Evolutionary conservation across 495 filamentous ascomycete species (phyloP), one percentile per base, ranked within the genome.

Genomic region (Bacidia gigantensis): DNA sequence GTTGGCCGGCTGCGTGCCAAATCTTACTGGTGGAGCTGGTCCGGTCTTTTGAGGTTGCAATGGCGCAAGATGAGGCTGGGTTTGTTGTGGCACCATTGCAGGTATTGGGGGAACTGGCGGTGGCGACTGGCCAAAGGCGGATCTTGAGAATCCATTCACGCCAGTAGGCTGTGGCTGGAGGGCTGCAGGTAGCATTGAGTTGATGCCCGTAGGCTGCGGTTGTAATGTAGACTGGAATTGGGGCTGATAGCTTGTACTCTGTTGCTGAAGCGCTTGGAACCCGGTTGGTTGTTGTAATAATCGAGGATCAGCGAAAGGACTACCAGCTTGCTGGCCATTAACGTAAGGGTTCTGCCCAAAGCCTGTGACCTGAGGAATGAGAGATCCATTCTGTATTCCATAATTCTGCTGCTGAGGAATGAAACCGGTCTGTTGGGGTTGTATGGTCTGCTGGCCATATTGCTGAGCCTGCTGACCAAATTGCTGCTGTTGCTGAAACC

Each of bases 1-100:
- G 65, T 87, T 87, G 26, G 74, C 66, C 10, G 69, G 70, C 32
- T 68, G 68, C 56, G 95, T 83, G 21, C 92, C 92, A 60, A 98
- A 98, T 55, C 88, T 73, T 18, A 98, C 78, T 17, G 88, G 80
- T 26, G 92, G 92, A 26, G 92, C 69, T n/a, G 92, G 93, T 0
- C 92, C 92, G 2, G 92, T 98, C 72, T 89, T 83, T 66, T 98
- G 92, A 26, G 92, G 81, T 45, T 80, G 65, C 52, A 98, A 47
- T 11, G 56, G 69, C 26, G 83, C 82, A 7, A 72, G 64, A 38
- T 70, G 62, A 2, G 69, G 81, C 3, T 70, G 71, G 49, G 73
- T 71, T 53, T 79, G 69, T 61, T 66, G 70, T 18, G 9, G 62
- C 1, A 70, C 73, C 41, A 72, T 66, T 17, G 69, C 61, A 12